Conservation (phyloP, 148 eudicot species). For the Chenopodium quinoa region DNA sequence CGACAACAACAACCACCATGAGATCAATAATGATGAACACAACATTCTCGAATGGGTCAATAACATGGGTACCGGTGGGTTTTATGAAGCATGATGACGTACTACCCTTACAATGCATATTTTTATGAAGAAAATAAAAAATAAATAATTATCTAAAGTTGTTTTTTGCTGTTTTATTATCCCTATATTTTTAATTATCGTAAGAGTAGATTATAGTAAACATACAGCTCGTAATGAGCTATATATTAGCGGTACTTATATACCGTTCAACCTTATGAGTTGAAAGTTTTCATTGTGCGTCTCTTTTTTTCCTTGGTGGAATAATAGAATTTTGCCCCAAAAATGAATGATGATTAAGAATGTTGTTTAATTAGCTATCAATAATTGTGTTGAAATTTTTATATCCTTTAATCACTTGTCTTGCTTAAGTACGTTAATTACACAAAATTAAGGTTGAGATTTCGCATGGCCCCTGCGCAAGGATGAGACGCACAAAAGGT, state of each 20-base stretch:
- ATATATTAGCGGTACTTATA: not conserved
- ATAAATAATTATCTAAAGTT: not conserved
- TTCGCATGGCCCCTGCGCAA: too few species aligned
- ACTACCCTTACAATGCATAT: too few species aligned
- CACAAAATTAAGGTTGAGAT: too few species aligned
- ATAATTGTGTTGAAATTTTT: not conserved
- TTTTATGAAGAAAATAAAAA: too few species aligned
- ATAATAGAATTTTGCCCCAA: not conserved
- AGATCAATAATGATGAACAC: not conserved
- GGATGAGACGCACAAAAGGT: too few species aligned
- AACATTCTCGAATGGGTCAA: slow-evolving; percentile 22
- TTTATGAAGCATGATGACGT: slow-evolving; percentile 18
- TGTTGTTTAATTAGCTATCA: not conserved
- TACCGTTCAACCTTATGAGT: too few species aligned
- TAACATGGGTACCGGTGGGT: slow-evolving; percentile 22
- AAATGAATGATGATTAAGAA: not conserved
- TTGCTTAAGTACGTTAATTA: too few species aligned
- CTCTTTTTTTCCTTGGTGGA: not conserved
- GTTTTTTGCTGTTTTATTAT: too few species aligned
- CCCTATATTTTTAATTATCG: not conserved
- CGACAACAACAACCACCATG: not conserved
- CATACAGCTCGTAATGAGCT: not conserved
- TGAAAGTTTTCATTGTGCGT: not conserved
- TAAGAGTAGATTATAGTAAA: not conserved
- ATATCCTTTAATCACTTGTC: not conserved